These are phyloP conservation scores for Venturia pyrina DNA, from an alignment of 2,329 filamentous ascomycete species.

Conservation along the genomic window DNA sequence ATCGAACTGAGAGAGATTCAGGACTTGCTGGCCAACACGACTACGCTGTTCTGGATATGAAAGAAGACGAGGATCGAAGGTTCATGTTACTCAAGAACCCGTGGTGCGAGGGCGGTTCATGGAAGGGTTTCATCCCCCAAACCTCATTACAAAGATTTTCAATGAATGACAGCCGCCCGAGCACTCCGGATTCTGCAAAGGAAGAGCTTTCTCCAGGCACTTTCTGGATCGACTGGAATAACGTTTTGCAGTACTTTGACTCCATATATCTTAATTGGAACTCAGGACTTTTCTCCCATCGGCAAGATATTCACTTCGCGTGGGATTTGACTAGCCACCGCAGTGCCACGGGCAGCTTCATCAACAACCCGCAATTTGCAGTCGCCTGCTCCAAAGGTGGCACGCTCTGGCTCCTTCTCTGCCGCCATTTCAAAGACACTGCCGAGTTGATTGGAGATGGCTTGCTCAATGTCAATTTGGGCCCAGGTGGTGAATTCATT, in stretches of 20 bases:
- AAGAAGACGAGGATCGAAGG: conserved; percentile 51
- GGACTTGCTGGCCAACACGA: conserved; percentile 87
- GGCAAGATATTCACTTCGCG: conserved; percentile 81
- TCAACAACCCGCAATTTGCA: conserved; percentile 53
- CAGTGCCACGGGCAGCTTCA: conserved; percentile 63
- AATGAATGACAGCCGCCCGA: not conserved
- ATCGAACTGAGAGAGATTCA: conserved; percentile 65
- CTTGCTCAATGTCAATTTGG: not conserved
- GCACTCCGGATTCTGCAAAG: conserved; percentile 15
- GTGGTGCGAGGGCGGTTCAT: conserved; percentile 75
- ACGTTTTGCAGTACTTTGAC: conserved; percentile 84
- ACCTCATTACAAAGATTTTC: not conserved
- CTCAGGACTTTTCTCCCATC: conserved; percentile 65
- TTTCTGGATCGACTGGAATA: conserved; percentile 88
- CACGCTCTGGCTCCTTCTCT: conserved; percentile 73
- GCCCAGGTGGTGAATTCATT: conserved; percentile 26
- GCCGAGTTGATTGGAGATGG: not conserved
- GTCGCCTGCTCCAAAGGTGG: conserved; percentile 45
- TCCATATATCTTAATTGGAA: conserved; percentile 98
- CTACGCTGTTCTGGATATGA: conserved; percentile 80
- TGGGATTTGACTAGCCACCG: conserved; percentile 55
- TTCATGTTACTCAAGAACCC: conserved; percentile 87
- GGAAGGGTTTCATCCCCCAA: conserved; percentile 44
- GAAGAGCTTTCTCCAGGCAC: conserved; percentile 52
- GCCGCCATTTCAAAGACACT: conserved; percentile 57